Evolutionary conservation across 768 basidiomycete genomes (phyloP), one percentile per base, ranked within the genome.

Genomic region (Mycena albidolilacea): DNA sequence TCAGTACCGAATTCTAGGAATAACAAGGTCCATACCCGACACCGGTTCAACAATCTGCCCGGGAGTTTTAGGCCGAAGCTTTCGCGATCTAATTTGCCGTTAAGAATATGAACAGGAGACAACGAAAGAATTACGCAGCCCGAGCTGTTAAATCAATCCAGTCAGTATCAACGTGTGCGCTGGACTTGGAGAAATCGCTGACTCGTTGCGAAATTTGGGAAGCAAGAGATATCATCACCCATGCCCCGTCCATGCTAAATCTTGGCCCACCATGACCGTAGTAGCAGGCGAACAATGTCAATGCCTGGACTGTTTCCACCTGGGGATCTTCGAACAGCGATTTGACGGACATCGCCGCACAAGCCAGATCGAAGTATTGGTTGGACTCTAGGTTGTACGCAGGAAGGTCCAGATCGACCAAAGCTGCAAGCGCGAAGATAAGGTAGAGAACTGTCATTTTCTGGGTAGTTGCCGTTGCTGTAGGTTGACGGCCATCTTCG

Each of bases 341-440:
- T 0, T 80, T 80, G 63, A 87, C 67, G 5, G 84, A 84, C 59
- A 88, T 64, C 0, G 85, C 84, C 23, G 84, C 77, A 63, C 84
- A 80, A 17, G 81, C 86, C 52, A 88, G 75, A 41, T 85, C 83
- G 69, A 85, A 88, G 70, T 87, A 85, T 69, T 83, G 80, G 75
- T 89, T 87, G 4, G 87, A 85, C 52, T 85, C 84, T 7, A 78
- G 73, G 39, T 75, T 79, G 58, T 81, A 77, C 12, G 80, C 74
- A 37, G 80, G 74, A 8, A 86, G 75, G 2, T 71, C 67, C 19
- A 79, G 67, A 38, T 79, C 78, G 21, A 77, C 74, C 57, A 79
- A 41, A 21, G 77, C 37, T 43, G 71, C 78, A 8, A 77, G 57
- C 10, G 75, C 76, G 38, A 78, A 75, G 9, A 78, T 71, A 43